phyloP scores from a whole-genome alignment of 495 filamentous ascomycete genomes.

The Penicillium herquei region DNA sequence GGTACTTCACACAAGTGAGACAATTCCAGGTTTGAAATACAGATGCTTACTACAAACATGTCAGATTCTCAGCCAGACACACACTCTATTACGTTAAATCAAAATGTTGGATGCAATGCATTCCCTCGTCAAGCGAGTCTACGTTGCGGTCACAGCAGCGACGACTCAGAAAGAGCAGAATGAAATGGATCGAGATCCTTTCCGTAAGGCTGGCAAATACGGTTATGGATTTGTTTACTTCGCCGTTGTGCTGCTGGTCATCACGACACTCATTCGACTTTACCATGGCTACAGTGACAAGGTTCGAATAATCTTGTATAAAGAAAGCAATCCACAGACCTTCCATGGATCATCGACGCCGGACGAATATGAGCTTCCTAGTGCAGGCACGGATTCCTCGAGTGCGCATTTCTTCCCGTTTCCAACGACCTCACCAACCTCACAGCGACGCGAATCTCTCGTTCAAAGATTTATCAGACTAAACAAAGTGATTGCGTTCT shows the following conservation, averaged over 20 bases:
- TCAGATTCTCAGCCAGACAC: background rate
- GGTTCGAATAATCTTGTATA: constrained; percentile 77
- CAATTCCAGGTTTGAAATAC: background rate
- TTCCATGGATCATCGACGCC: constrained; percentile 55
- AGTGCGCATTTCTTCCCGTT: constrained; percentile 72
- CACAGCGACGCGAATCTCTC: constrained; percentile 59
- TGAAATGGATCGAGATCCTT: constrained; percentile 76
- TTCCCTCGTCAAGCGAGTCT: constrained; percentile 67
- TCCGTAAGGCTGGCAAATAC: constrained; percentile 79
- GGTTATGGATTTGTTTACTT: constrained; percentile 88
- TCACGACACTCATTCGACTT: constrained; percentile 63
- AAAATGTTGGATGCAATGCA: constrained; percentile 19
- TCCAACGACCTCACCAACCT: constrained; percentile 43
- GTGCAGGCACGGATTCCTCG: constrained; percentile 64
- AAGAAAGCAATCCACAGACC: constrained; percentile 62
- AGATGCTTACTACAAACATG: background rate
- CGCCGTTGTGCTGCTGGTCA: constrained; percentile 63
- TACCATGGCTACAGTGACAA: constrained; percentile 89
- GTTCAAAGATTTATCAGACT: constrained; percentile 66
- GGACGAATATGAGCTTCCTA: constrained; percentile 65
- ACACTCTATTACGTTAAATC: background rate
- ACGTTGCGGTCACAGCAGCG: constrained; percentile 66
- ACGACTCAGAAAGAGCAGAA: constrained; percentile 69
- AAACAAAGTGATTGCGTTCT: constrained; percentile 73
- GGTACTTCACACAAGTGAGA: background rate